Evolutionary conservation across 768 basidiomycete genomes (phyloP).

Genomic region (Phaffia tasmanica): DNA sequence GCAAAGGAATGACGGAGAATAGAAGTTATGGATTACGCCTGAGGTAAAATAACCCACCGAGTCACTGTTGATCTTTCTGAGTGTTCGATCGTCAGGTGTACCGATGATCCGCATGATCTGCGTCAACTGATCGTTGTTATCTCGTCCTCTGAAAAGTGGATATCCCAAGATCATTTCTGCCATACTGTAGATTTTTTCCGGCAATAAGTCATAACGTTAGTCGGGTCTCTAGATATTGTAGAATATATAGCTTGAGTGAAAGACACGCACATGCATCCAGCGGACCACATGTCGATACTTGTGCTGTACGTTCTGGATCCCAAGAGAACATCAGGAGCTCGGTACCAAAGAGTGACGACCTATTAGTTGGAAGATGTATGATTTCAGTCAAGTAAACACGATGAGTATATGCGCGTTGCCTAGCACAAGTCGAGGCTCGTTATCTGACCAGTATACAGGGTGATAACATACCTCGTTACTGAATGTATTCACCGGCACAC

Average conservation of each 20-base stretch:
- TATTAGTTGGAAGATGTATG: conserved; percentile 10
- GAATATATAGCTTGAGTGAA: background rate
- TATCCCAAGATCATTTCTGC: conserved; percentile 99
- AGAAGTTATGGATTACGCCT: background rate
- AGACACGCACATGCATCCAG: conserved; percentile 65
- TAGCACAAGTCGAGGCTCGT: background rate
- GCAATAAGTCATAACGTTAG: background rate
- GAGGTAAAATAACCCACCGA: conserved; percentile 49
- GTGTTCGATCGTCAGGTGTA: conserved; percentile 76
- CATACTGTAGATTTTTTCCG: conserved; percentile 43
- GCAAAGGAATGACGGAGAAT: conserved; percentile 16
- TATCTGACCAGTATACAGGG: background rate
- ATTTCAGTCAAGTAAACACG: background rate
- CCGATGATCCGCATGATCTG: conserved; percentile 97
- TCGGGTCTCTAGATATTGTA: background rate
- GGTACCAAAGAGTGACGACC: conserved; percentile 97
- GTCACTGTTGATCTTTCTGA: conserved; percentile 79
- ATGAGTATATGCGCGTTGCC: background rate
- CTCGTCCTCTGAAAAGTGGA: conserved; percentile 89
- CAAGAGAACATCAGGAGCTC: conserved; percentile 92
- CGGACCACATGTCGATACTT: conserved; percentile 97
- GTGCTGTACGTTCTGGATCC: conserved; percentile 96
- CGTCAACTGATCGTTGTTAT: conserved; percentile 93
- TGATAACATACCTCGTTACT: conserved; percentile 66
- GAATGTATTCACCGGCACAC: conserved; percentile 97